phyloP scores from a whole-genome alignment of 2,329 filamentous ascomycete genomes.

The Fusarium sp. region DNA sequence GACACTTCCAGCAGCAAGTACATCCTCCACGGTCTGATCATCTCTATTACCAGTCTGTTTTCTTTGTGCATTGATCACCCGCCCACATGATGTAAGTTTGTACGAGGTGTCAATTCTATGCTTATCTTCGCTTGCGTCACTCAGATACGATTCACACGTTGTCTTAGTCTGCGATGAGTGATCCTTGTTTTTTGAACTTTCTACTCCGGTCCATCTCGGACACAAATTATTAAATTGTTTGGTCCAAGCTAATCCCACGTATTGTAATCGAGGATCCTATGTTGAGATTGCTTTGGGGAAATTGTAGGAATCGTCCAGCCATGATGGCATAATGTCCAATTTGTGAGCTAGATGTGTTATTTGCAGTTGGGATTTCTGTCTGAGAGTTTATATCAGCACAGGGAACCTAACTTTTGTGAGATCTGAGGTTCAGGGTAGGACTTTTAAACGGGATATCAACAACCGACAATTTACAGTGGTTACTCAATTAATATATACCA shows the following conservation, averaged over 20 bases:
- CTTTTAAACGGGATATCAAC: background rate
- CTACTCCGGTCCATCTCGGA: background rate
- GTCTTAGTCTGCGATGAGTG: background rate
- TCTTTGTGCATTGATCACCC: background rate
- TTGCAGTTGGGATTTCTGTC: background rate
- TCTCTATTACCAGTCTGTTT: background rate
- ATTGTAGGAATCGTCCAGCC: background rate
- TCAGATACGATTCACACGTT: background rate
- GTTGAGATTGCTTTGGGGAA: background rate
- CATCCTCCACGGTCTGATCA: background rate
- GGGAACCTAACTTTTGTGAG: background rate
- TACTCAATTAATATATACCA: background rate
- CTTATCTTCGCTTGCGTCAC: background rate
- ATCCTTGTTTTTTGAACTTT: background rate
- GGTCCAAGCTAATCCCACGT: fast-evolving
- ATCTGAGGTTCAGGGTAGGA: background rate
- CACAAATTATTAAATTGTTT: background rate
- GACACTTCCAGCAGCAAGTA: background rate
- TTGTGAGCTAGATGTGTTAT: background rate
- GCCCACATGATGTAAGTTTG: background rate
- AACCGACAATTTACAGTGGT: background rate
- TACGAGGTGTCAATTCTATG: background rate
- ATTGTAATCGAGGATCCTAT: background rate
- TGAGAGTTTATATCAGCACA: background rate
- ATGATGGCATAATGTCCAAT: background rate